Base-by-base conservation (phyloP, 108 stramenopile species). In the Aurantiochytrium sp. region DNA sequence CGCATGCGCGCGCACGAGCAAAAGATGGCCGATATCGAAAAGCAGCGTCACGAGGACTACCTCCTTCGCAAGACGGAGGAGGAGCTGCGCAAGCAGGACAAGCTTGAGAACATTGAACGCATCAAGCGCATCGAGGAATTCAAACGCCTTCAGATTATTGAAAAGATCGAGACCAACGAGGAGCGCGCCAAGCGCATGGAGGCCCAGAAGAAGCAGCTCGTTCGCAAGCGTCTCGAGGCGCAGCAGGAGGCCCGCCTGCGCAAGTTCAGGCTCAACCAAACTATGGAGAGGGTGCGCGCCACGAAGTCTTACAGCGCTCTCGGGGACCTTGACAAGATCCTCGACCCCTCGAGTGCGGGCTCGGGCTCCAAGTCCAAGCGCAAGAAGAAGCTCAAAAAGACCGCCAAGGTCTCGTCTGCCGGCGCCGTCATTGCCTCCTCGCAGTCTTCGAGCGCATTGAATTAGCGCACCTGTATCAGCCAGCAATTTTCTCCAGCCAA, bases 71-170 rank as follows among this genome's bases (percentile, higher is more conserved):
- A 91, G 68, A 86, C 91, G 48, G 89, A 88, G 45, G 55, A 91
- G 55, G 87, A 90, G 4, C 88, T 94, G 52, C 87, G 89, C 32
- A 93, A 91, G 59, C 94, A 94, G 55, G 68, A 94, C 50, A 94
- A 94, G 91, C 90, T 68, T 55, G 94, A 94, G 69, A 94, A 94
- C 52, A 93, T 94, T 45, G 93, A 94, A 36, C 89, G 94, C 50
- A 91, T 94, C 50, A 90, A 73, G 32, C 93, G 94, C 45, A 94
- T 94, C 48, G 53, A 92, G 52, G 94, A 94, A 89, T 94, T 93
- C 92, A 88, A 91, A 55, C 86, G 93, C 42, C 90, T 93, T 22
- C 92, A 93, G 48, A 94, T 92, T 31, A n/a, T 92, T 52, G 91
- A 92, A n/a, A 91, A 93, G 91, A 93, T 94, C 85, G 69, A 89